Conservation (phyloP, 108 stramenopile genomes). For the Stephanodiscus triporus region DNA sequence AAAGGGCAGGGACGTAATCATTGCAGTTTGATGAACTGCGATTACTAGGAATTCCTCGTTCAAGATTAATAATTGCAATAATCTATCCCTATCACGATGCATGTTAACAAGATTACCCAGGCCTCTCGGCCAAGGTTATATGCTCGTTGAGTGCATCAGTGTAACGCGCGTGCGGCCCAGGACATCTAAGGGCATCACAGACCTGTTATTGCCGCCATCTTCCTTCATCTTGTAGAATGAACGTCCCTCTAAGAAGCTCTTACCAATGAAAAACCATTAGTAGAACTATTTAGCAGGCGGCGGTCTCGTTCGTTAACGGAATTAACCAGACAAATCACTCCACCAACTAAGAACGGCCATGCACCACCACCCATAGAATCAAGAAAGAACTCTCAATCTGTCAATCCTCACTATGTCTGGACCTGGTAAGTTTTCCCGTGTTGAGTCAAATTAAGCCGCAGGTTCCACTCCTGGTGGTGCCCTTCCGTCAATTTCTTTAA, state of each 20-base stretch:
- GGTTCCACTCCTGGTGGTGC: slow-evolving; percentile 80
- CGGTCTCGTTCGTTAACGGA: slow-evolving; percentile 99
- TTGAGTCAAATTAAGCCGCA: slow-evolving; percentile 88
- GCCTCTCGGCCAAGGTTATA: slow-evolving; percentile 93
- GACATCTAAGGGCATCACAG: slow-evolving; percentile 99
- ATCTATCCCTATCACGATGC: slow-evolving; percentile 99
- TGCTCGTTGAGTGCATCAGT: slow-evolving; percentile 95
- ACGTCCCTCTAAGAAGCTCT: slow-evolving; percentile 96
- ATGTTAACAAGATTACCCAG: slow-evolving; percentile 97
- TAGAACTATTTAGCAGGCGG: slow-evolving; percentile 93
- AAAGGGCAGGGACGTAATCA: slow-evolving; percentile 98
- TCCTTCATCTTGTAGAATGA: slow-evolving; percentile 91
- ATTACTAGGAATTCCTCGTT: slow-evolving; percentile 99
- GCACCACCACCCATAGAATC: slow-evolving; percentile 87
- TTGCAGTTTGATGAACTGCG: slow-evolving; percentile 97
- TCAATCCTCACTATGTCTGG: slow-evolving; percentile 88
- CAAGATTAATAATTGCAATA: slow-evolving; percentile 99
- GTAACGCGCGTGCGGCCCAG: slow-evolving; percentile 99
- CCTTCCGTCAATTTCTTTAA: slow-evolving; percentile 88
- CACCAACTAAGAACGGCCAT: slow-evolving; percentile 79
- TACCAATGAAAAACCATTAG: slow-evolving; percentile 77
- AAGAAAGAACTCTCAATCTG: slow-evolving; percentile 89
- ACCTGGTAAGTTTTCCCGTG: slow-evolving; percentile 84
- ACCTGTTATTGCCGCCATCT: slow-evolving; percentile 98
- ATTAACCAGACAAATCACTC: slow-evolving; percentile 99